Conservation (phyloP, 495 filamentous ascomycete genomes). For the Trichoderma parareesei region DNA sequence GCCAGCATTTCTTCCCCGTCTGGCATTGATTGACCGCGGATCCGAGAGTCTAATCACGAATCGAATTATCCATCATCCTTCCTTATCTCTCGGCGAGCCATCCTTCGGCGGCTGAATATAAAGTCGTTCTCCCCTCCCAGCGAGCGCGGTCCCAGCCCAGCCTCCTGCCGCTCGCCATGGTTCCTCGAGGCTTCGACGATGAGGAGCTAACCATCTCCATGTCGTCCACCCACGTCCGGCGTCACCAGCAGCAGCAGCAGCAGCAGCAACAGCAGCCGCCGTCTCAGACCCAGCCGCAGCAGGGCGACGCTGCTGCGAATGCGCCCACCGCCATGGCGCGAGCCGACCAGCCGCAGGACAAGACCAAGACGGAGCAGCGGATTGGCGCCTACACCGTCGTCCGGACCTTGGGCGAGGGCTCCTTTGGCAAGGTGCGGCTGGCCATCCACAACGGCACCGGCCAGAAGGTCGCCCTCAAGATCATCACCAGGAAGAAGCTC, state of each 20-base stretch:
- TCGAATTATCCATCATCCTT: background rate
- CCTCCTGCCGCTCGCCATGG: conserved; percentile 33
- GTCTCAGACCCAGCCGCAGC: background rate
- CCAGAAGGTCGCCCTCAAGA: conserved; percentile 93
- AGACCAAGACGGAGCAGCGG: conserved; percentile 58
- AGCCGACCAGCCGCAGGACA: conserved; percentile 24
- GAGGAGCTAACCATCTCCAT: conserved; percentile 89
- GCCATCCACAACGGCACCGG: conserved; percentile 83
- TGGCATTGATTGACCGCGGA: conserved; percentile 1
- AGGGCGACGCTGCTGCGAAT: conserved; percentile 16
- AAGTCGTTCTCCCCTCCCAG: background rate
- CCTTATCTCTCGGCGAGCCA: background rate
- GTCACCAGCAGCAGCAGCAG: conserved; percentile 16
- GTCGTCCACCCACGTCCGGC: conserved; percentile 55
- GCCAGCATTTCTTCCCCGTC: background rate
- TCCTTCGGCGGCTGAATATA: background rate
- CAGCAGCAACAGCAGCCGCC: conserved; percentile 8
- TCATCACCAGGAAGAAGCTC: conserved; percentile 90
- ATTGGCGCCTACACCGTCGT: conserved; percentile 86
- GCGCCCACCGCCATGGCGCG: conserved; percentile 18
- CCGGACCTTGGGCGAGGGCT: conserved; percentile 88
- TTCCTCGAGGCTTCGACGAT: conserved; percentile 58
- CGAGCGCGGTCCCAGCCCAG: background rate
- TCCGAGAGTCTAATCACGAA: background rate
- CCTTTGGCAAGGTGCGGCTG: conserved; percentile 97